phyloP scores from a whole-genome alignment of 768 basidiomycete genomes.

The Boletus fagicola region DNA sequence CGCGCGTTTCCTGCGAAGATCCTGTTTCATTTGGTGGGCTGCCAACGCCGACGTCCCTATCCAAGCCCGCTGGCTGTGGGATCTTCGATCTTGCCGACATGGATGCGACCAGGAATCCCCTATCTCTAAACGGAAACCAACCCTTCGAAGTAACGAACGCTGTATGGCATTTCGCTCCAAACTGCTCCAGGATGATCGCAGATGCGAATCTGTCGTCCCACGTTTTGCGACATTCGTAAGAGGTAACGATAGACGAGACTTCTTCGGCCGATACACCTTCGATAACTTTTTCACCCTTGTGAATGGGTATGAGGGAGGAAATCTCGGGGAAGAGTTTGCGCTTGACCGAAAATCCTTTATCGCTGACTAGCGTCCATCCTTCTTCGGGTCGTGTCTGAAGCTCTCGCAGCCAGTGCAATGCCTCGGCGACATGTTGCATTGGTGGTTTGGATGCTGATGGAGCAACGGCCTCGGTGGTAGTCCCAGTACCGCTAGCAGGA shows the following conservation, averaged over 20 bases:
- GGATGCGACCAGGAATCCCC: constrained; percentile 83
- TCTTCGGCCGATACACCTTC: constrained; percentile 95
- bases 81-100: constrained; percentile 60
- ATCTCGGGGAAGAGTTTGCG: constrained; percentile 74
- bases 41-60: constrained; percentile 39
- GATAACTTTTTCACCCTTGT: constrained; percentile 87
- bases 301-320: constrained; percentile 78
- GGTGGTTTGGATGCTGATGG: constrained; percentile 62
- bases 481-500: constrained; percentile 41
- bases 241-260: constrained; percentile 68
- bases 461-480: constrained; percentile 38
- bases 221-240: constrained; percentile 65
- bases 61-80: constrained; percentile 35
- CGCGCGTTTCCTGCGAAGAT: constrained; percentile 42
- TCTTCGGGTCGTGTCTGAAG: constrained; percentile 57
- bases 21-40: constrained; percentile 26
- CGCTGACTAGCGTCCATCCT: constrained; percentile 76
- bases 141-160: constrained; percentile 71
- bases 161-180: constrained; percentile 71
- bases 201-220: constrained; percentile 89
- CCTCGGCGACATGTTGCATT: constrained; percentile 80
- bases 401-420: constrained; percentile 74
- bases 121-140: constrained; percentile 86
- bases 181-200: constrained; percentile 68
- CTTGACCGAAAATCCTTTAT: constrained; percentile 74